These are phyloP conservation scores for Phytophthora uliginosa DNA, from an alignment of 352 stramenopile genomes.

Conservation along the genomic window DNA sequence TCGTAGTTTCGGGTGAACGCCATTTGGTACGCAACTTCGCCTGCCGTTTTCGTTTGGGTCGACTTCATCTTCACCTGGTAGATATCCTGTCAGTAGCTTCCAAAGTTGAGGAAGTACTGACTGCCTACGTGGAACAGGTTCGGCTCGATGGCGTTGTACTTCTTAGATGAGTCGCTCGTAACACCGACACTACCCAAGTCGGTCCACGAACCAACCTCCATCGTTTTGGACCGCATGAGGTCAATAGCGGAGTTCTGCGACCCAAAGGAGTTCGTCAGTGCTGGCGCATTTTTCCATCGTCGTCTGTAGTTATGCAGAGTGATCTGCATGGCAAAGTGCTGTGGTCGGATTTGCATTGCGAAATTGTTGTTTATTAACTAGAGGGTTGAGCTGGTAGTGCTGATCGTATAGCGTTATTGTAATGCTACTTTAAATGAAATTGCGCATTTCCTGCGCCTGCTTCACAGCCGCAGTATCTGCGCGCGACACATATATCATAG, in stretches of 20 bases:
- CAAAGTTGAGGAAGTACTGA: slow-evolving; percentile 59
- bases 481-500: too few relatives aligned
- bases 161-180: slow-evolving; percentile 41
- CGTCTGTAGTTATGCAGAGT: too few relatives aligned
- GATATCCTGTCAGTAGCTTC: slow-evolving; percentile 53
- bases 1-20: slow-evolving; percentile 46
- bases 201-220: slow-evolving; percentile 52
- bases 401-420: too few relatives aligned
- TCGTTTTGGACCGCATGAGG: slow-evolving; percentile 51
- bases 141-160: slow-evolving; percentile 69
- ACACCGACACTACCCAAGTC: slow-evolving; percentile 48
- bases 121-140: slow-evolving; percentile 48
- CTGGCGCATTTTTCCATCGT: too few relatives aligned
- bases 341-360: too few relatives aligned
- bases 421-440: too few relatives aligned
- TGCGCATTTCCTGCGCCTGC: too few relatives aligned
- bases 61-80: slow-evolving; percentile 45
- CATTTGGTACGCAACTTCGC: slow-evolving; percentile 30
- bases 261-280: slow-evolving; percentile 56
- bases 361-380: too few relatives aligned
- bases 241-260: slow-evolving; percentile 59
- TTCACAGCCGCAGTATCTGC: too few relatives aligned
- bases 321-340: too few relatives aligned
- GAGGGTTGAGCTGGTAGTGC: too few relatives aligned
- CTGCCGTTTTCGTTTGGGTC: slow-evolving; percentile 23